Base-by-base conservation (phyloP, 805 yeast genomes). In the Ogataea methanolica region DNA sequence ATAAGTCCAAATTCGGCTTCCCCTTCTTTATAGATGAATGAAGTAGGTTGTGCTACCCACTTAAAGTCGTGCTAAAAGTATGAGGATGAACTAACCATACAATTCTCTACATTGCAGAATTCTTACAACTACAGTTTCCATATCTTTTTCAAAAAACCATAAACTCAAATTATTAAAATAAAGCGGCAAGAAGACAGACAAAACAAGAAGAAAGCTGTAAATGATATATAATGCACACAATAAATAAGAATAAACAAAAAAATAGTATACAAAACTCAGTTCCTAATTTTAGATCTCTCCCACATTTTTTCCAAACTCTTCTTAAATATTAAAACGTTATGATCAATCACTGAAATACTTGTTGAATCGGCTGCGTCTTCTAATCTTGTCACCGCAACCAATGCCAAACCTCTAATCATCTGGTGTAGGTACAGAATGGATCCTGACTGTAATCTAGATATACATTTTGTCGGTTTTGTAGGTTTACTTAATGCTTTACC, bases 351-450 rank as follows among this genome's bases (percentile, higher is more conserved):
- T 0, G 96, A 72, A 35, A 78, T 59, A 7, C 78, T 67, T 41
- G 70, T 72, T 35, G 73, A 72, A 54, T 78, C 78, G 38, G 71
- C 66, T 50, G 72, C 75, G 19, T 66, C 79, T 44, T 84, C 92
- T 29, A 80, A 76, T 48, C 96, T 77, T 12, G 89, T 82, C 47
- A 91, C 73, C 1, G 96, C 96, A 37, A 92, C 97, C 49, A 94
- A 72, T 4, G 97, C 96, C 52, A 92, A 71, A 1, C 97, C 97
- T 52, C 96, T 79, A 45, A 92, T 85, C 96, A 94, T 89, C 61
- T 89, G 96, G 52, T 87, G 84, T 60, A 94, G 72, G 56, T 90
- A 89, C 34, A 92, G 71, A 29, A 86, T 78, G n/a, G 87, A 77
- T 0, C 96, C 97, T 63, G 88, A 89, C 42, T 86, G 86, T 45